Percentiles rank a stretch among this genome's conserved stretches.
Evolutionary conservation across 441 rosid genomes (phyloP).

Genomic region (Gossypium laxum): DNA sequence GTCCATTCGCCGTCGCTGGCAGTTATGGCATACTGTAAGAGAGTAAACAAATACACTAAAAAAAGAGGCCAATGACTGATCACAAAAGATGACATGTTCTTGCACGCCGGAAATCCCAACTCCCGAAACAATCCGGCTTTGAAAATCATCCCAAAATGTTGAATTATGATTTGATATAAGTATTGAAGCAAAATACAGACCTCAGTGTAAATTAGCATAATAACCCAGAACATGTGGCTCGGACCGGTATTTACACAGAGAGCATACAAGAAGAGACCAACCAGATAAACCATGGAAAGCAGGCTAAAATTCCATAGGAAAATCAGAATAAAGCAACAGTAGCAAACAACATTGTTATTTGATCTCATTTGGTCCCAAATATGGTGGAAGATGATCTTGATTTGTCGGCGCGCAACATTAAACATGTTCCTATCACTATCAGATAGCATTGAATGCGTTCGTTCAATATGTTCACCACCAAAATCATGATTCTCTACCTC

Average conservation of each 20-base stretch:
- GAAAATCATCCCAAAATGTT: slow-evolving; percentile 43
- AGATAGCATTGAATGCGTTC: slow-evolving; percentile 42
- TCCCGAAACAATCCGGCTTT: slow-evolving; percentile 32
- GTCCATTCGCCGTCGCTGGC: slow-evolving; percentile 61
- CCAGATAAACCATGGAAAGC: slow-evolving; percentile 59
- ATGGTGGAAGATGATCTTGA: slow-evolving; percentile 50
- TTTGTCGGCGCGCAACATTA: slow-evolving; percentile 46
- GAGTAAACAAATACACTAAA: slow-evolving; percentile 58
- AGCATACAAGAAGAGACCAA: slow-evolving; percentile 61
- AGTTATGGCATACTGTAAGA: slow-evolving; percentile 60
- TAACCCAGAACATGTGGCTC: slow-evolving; percentile 52
- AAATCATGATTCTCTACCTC: slow-evolving; percentile 32
- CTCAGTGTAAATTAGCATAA: slow-evolving; percentile 62
- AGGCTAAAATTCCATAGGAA: slow-evolving; percentile 72
- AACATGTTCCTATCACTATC: slow-evolving; percentile 28
- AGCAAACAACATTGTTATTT: slow-evolving; percentile 54
- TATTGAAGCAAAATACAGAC: slow-evolving; percentile 50
- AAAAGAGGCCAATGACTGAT: slow-evolving; percentile 53
- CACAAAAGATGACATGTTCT: slow-evolving; percentile 52
- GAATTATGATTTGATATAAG: slow-evolving; percentile 60
- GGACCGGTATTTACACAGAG: slow-evolving; percentile 59
- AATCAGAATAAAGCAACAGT: slow-evolving; percentile 53
- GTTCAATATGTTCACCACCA: slow-evolving; percentile 25
- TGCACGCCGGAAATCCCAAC: slow-evolving; percentile 50
- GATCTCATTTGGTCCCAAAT: slow-evolving; percentile 65